phyloP scores from a whole-genome alignment of 768 basidiomycete species.

The Tricholoma terreum region DNA sequence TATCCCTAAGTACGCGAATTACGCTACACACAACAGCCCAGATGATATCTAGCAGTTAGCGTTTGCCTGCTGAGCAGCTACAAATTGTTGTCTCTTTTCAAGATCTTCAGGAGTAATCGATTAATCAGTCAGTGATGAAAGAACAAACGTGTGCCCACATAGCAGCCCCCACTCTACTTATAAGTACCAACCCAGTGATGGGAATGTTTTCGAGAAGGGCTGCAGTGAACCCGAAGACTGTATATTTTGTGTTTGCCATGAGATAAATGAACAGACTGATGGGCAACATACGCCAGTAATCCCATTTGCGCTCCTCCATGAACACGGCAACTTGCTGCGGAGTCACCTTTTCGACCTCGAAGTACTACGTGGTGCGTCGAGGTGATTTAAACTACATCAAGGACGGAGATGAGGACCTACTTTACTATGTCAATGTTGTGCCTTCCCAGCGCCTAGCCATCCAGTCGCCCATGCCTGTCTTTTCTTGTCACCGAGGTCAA shows the following conservation, averaged over 20 bases:
- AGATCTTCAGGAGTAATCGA: too few relatives aligned
- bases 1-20: too few relatives aligned
- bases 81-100: constrained; percentile 55
- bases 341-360: constrained; percentile 80
- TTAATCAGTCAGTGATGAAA: too few relatives aligned
- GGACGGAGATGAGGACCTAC: constrained; percentile 35
- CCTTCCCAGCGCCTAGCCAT: constrained; percentile 55
- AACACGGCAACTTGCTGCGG: constrained; percentile 65
- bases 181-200: constrained; percentile 76
- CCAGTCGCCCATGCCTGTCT: constrained; percentile 34
- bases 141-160: constrained; percentile 83
- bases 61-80: constrained; percentile 26
- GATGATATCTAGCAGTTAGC: not conserved
- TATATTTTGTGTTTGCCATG: constrained; percentile 1
- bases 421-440: constrained; percentile 63
- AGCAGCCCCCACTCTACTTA: constrained; percentile 85
- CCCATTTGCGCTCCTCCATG: constrained; percentile 88
- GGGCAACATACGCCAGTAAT: constrained; percentile 61
- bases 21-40: too few relatives aligned
- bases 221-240: constrained; percentile 85
- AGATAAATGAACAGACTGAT: not conserved
- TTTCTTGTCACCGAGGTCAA: constrained; percentile 27
- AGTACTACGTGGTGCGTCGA: constrained; percentile 62
- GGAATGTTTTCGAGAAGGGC: constrained; percentile 81
- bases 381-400: constrained; percentile 3